A percentile compares a stretch with the other conserved stretches of the same genome.
Conservation (phyloP, 805 yeast species). For the Saturnispora bothae region DNA sequence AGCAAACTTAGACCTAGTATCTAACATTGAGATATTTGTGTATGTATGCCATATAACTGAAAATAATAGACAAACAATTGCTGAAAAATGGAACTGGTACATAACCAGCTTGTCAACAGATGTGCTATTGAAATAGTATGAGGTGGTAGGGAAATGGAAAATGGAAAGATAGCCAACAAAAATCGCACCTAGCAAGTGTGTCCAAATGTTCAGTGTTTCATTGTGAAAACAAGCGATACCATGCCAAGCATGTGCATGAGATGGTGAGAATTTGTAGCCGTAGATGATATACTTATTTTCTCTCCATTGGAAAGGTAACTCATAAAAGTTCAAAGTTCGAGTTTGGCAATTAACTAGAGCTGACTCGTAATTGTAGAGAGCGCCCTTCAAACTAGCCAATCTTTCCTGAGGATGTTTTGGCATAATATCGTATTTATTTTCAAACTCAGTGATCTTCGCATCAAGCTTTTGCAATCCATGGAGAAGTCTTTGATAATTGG, state of each 20-base stretch:
- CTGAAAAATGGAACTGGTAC: slow-evolving; percentile 57
- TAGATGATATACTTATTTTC: slow-evolving; percentile 76
- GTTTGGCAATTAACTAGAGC: slow-evolving; percentile 34
- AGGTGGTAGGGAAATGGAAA: slow-evolving; percentile 54
- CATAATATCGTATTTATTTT: slow-evolving; percentile 24
- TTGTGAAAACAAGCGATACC: slow-evolving; percentile 64
- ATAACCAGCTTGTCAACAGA: slow-evolving; percentile 40
- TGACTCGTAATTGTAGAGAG: slow-evolving; percentile 36
- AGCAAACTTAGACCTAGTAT: slow-evolving; percentile 64
- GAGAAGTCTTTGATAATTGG: slow-evolving; percentile 19
- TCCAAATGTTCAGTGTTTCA: slow-evolving; percentile 90
- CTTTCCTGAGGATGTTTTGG: slow-evolving; percentile 21
- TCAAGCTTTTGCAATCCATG: slow-evolving; percentile 31
- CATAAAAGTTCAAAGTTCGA: slow-evolving; percentile 64
- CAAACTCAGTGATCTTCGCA: slow-evolving; percentile 31
- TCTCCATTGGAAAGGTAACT: slow-evolving; percentile 86
- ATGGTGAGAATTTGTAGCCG: slow-evolving; percentile 76
- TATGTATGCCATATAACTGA: slow-evolving; percentile 91
- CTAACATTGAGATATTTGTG: slow-evolving; percentile 57
- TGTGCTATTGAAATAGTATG: slow-evolving; percentile 32
- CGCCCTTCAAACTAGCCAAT: slow-evolving; percentile 23
- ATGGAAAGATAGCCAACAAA: slow-evolving; percentile 46
- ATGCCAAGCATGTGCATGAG: slow-evolving; percentile 46
- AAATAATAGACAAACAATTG: slow-evolving; percentile 65
- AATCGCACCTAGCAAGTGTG: slow-evolving; percentile 67